phyloP scores from a whole-genome alignment of 1,284 basidiomycete species.

The Hemileia vastatrix region DNA sequence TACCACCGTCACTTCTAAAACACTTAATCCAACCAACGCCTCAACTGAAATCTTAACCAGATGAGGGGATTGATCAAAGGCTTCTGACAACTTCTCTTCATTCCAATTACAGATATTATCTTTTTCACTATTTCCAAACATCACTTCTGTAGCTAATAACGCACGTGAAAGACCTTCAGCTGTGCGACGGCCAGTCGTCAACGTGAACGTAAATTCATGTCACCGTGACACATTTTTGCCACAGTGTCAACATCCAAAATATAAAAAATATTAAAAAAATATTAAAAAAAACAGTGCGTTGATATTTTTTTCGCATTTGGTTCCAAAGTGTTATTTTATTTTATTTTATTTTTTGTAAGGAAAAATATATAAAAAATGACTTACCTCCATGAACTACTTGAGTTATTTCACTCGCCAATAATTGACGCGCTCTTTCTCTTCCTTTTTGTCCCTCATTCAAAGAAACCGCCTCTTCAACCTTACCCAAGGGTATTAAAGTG shows the following conservation, averaged over 20 bases:
- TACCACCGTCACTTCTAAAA: conserved; percentile 3
- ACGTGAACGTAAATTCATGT: no score
- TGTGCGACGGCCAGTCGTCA: no score
- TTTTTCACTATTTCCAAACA: conserved; percentile 2
- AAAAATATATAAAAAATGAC: conserved; percentile 39
- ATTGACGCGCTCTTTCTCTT: conserved; percentile 51
- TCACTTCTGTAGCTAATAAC: conserved; percentile 4
- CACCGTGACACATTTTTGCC: no score
- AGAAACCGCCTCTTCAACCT: conserved; percentile 49
- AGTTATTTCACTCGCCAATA: conserved; percentile 76
- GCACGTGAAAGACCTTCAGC: conserved; percentile 6
- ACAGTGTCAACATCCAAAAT: no score
- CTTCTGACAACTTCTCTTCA: not conserved
- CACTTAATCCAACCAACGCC: conserved; percentile 4
- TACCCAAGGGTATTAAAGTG: conserved; percentile 60
- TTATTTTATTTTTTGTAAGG: no score
- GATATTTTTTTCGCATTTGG: no score
- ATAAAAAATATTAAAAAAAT: no score
- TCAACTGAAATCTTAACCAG: not conserved
- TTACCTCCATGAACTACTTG: conserved; percentile 71
- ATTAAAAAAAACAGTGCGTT: no score
- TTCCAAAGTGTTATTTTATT: no score
- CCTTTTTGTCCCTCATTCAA: conserved; percentile 58
- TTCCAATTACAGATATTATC: not conserved
- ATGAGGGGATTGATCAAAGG: conserved; percentile 10